phyloP scores from a whole-genome alignment of 805 yeast species.

The Blastobotrys attinorum region DNA sequence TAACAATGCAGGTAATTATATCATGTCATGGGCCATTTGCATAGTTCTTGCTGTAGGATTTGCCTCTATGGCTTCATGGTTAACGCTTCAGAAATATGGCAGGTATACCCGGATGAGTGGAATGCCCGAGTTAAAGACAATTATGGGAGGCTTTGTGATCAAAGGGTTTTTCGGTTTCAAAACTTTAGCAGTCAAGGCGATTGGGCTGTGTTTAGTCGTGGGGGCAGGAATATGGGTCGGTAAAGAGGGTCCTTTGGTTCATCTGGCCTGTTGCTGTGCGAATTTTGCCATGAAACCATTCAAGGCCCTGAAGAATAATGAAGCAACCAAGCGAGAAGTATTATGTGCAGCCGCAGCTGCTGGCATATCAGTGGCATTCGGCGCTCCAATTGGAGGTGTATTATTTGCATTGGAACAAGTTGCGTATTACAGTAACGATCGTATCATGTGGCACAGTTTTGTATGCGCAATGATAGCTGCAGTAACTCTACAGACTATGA shows the following conservation, averaged over 20 bases:
- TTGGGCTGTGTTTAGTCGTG: slow-evolving; percentile 55
- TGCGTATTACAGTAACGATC: slow-evolving; percentile 54
- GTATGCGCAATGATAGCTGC: slow-evolving; percentile 71
- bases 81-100: slow-evolving; percentile 26
- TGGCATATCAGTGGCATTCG: slow-evolving; percentile 79
- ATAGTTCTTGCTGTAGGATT: slow-evolving; percentile 32
- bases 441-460: slow-evolving; percentile 76
- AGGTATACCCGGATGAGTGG: slow-evolving; percentile 49
- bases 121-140: slow-evolving; percentile 63
- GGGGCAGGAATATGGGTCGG: slow-evolving; percentile 80
- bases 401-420: slow-evolving; percentile 65
- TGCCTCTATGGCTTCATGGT: slow-evolving; percentile 32
- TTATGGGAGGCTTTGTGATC: slow-evolving; percentile 57
- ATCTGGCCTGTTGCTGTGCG: slow-evolving; percentile 60
- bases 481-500: slow-evolving; percentile 44
- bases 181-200: slow-evolving; percentile 47
- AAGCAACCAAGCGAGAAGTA: slow-evolving; percentile 55
- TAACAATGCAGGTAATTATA: slow-evolving; percentile 25
- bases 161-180: slow-evolving; percentile 42
- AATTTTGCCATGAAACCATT: slow-evolving; percentile 31
- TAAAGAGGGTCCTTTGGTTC: slow-evolving; percentile 81
- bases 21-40: slow-evolving; percentile 32
- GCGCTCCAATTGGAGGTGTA: slow-evolving; percentile 85
- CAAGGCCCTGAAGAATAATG: slow-evolving; percentile 33
- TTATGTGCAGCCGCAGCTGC: slow-evolving; percentile 72